Conservation (phyloP, 1,139 yeast species). For the Suhomyces anneliseae region DNA sequence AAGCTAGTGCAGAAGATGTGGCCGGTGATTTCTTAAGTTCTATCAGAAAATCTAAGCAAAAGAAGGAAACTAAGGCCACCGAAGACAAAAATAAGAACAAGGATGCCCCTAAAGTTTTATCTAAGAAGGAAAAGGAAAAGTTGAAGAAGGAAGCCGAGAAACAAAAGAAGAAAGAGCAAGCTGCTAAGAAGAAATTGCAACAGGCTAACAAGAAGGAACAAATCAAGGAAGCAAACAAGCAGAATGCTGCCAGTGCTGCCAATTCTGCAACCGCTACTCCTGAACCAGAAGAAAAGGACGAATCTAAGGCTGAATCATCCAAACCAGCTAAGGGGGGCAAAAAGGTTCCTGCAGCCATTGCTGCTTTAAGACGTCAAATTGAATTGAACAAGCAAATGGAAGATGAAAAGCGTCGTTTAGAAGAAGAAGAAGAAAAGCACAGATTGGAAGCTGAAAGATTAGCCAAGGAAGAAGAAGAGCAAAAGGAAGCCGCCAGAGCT, state of each 20-base stretch:
- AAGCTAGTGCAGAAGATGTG: slow-evolving; percentile 47
- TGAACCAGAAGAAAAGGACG: slow-evolving; percentile 23
- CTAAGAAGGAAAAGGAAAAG: slow-evolving; percentile 96
- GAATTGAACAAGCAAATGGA: slow-evolving; percentile 84
- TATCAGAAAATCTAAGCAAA: slow-evolving; percentile 74
- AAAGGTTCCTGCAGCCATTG: slow-evolving; percentile 76
- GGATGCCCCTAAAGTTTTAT: slow-evolving; percentile 72
- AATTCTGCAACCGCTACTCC: slow-evolving; percentile 27
- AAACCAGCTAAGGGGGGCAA: slow-evolving; percentile 52
- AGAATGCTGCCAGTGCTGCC: slow-evolving; percentile 51
- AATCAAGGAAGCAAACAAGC: slow-evolving; percentile 62
- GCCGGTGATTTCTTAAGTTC: slow-evolving; percentile 79
- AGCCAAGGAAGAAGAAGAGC: slow-evolving; percentile 64
- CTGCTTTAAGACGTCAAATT: slow-evolving; percentile 79
- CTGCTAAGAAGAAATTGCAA: slow-evolving; percentile 75
- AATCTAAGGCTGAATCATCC: slow-evolving; percentile 10
- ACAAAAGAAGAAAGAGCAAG: slow-evolving; percentile 87
- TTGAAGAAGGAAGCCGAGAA: slow-evolving; percentile 98
- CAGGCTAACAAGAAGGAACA: slow-evolving; percentile 65
- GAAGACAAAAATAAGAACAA: slow-evolving; percentile 48
- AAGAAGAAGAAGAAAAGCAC: slow-evolving; percentile 68
- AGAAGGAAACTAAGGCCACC: slow-evolving; percentile 61
- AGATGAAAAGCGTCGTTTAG: slow-evolving; percentile 63
- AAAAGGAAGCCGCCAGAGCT: slow-evolving; percentile 68
- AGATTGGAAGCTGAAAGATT: slow-evolving; percentile 61